phyloP scores from a whole-genome alignment of 768 basidiomycete genomes.

The Psilocybe subaeruginosa region DNA sequence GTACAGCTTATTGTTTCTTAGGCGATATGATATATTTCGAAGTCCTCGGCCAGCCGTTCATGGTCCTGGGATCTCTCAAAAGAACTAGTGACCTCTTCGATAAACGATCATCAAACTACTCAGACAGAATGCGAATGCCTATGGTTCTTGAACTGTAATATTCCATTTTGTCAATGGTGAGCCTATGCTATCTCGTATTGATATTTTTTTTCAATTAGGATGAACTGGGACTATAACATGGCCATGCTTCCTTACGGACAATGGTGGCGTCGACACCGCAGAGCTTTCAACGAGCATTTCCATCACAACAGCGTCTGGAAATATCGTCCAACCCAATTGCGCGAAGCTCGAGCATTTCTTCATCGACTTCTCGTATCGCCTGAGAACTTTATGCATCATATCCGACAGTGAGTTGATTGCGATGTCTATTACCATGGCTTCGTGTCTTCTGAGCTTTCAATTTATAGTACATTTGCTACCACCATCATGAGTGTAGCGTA shows the following conservation, averaged over 20 bases:
- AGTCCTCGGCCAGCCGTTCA: slow-evolving; percentile 3
- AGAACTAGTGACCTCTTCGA: slow-evolving; percentile 5
- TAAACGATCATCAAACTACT: slow-evolving; percentile 4
- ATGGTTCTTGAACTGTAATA: slow-evolving; percentile 10
- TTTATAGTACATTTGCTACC: slow-evolving; percentile 42
- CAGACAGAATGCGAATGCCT: slow-evolving; percentile 8
- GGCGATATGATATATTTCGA: slow-evolving; percentile 8
- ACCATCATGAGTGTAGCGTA: slow-evolving; percentile 44
- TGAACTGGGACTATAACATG: slow-evolving; percentile 41
- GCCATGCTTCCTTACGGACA: slow-evolving; percentile 44
- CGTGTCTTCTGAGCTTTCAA: too few relatives aligned
- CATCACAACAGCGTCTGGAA: slow-evolving; percentile 39
- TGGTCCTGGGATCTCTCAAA: slow-evolving; percentile 4
- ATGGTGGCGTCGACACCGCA: slow-evolving; percentile 50
- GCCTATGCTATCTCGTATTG: background rate
- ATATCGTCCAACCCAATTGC: slow-evolving; percentile 48
- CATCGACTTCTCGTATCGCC: slow-evolving; percentile 22
- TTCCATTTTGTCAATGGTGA: background rate
- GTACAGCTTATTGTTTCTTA: background rate
- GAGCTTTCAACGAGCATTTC: slow-evolving; percentile 53
- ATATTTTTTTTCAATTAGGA: slow-evolving; percentile 7
- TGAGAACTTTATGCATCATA: slow-evolving; percentile 20
- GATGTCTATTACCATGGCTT: too few relatives aligned
- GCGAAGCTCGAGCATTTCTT: slow-evolving; percentile 47
- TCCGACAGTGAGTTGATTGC: slow-evolving; percentile 19